A percentile compares a stretch with the other conserved stretches of the same genome.
Evolutionary conservation across 2,329 filamentous ascomycete species (phyloP).

Genomic region (Hymenoscyphus repandus): DNA sequence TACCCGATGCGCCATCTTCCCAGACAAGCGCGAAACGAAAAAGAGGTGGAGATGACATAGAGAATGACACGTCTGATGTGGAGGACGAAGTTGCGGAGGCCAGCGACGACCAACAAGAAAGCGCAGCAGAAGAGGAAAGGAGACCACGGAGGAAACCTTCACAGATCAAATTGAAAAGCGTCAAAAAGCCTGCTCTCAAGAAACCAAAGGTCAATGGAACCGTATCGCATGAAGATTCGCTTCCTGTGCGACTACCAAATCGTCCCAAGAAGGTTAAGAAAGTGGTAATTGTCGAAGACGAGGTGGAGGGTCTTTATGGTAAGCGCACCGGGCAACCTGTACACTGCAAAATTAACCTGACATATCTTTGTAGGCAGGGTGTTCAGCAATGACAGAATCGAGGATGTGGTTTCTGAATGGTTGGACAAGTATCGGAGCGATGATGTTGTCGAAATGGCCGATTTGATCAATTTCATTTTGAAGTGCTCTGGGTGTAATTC

Average conservation of each 20-base stretch:
- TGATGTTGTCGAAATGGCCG: slow-evolving; percentile 49
- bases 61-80: slow-evolving; percentile 41
- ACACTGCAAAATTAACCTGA: slow-evolving; percentile 18
- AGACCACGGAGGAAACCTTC: slow-evolving; percentile 33
- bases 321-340: slow-evolving; percentile 8
- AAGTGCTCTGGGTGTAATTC: slow-evolving; percentile 75
- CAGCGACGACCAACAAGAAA: slow-evolving; percentile 37
- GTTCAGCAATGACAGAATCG: slow-evolving; percentile 53
- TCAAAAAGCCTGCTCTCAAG: slow-evolving; percentile 56
- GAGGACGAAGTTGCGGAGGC: slow-evolving; percentile 41
- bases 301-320: slow-evolving; percentile 27
- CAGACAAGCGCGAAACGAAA: slow-evolving; percentile 53
- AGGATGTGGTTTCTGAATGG: slow-evolving; percentile 57
- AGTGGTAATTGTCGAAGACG: slow-evolving; percentile 40
- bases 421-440: slow-evolving; percentile 52
- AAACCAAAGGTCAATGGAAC: slow-evolving; percentile 59
- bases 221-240: slow-evolving; percentile 48
- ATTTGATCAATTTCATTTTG: slow-evolving; percentile 62
- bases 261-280: slow-evolving; percentile 33
- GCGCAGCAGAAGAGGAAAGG: slow-evolving; percentile 41
- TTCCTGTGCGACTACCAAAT: slow-evolving; percentile 38
- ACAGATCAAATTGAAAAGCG: slow-evolving; percentile 22
- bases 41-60: slow-evolving; percentile 40
- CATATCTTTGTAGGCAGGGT: slow-evolving; percentile 47
- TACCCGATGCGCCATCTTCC: slow-evolving; percentile 39